Base-by-base conservation (phyloP, 2,329 filamentous ascomycete species). In the Verticillium isaacii region DNA sequence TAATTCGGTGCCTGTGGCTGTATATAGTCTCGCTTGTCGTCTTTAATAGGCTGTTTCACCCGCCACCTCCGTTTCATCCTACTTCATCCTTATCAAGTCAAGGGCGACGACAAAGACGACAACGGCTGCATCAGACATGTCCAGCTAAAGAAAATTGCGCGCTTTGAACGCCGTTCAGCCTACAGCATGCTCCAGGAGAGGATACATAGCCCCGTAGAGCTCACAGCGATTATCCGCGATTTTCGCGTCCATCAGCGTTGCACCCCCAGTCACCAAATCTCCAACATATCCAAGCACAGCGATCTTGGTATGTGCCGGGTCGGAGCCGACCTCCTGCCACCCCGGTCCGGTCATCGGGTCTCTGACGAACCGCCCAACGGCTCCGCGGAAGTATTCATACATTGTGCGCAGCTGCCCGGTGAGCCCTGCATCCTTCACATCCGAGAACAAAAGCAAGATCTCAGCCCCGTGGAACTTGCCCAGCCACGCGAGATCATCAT, bases 401-500 rank as follows among this genome's bases (percentile, higher is more conserved):
- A 70, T 65, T 0, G 63, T 62, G 57, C 68, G 70, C 36, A 69
- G 59, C 17, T 68, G 59, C 0, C 67, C 2, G 9, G 34, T 9
- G 34, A 36, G 14, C 9, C 34, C 34, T 36, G 9, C 34, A 5
- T 2, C 34, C 1, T 63, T 64, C 1, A 67, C 65, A 19, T 66
- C 54, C 23, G 52, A 57, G 59, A 72, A 70, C 5, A 72, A 67
- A 11, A 71, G 63, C 1, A 61, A 14, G 12, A 68, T 60, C 8
- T 73, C 71, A 5, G 65, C 66, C 23, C 62, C 65, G 60, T 73
- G 70, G 57, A 70, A 71, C 25, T 69, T 71, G 19, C 64, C 67
- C 0, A 72, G 65, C 61, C 64, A 73, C 1, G 32, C 45, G 54
- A 65, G 68, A 19, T 68, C 37, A 1, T 62, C 37, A 2, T 65